phyloP scores from a whole-genome alignment of 2,329 filamentous ascomycete species.

The Stagonosporopsis cucurbitacearum region DNA sequence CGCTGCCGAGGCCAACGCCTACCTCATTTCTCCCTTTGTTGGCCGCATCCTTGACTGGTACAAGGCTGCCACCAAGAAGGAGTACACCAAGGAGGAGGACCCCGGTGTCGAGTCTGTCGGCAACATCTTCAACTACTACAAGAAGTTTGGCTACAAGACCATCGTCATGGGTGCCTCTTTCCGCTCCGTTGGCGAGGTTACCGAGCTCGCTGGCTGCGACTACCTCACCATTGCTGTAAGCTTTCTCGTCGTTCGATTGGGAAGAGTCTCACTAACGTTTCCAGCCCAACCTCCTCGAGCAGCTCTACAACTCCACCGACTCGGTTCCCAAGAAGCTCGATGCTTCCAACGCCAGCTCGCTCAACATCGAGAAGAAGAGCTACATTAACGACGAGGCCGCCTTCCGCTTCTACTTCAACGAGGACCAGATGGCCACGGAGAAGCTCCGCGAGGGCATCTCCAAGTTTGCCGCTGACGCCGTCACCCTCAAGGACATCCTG shows the following conservation, averaged over 20 bases:
- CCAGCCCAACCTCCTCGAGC: slow-evolving; percentile 89
- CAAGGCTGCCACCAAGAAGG: slow-evolving; percentile 95
- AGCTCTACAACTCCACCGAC: slow-evolving; percentile 84
- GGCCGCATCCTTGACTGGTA: slow-evolving; percentile 99
- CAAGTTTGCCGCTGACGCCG: slow-evolving; percentile 96
- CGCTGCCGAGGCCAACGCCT: slow-evolving; percentile 91
- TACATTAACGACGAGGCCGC: slow-evolving; percentile 88
- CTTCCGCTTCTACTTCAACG: slow-evolving; percentile 99
- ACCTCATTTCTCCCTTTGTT: slow-evolving; percentile 99
- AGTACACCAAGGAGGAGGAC: slow-evolving; percentile 88
- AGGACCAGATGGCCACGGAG: slow-evolving; percentile 99
- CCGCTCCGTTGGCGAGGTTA: slow-evolving; percentile 95
- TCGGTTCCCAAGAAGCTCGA: slow-evolving; percentile 93
- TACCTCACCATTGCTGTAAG: slow-evolving; percentile 96
- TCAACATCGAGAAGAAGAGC: slow-evolving; percentile 84
- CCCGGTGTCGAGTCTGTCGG: slow-evolving; percentile 95
- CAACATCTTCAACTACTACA: slow-evolving; percentile 99
- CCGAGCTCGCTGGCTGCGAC: slow-evolving; percentile 96
- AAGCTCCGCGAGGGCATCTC: slow-evolving; percentile 99
- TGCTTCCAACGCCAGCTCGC: slow-evolving; percentile 66
- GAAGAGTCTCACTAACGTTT: slow-evolving; percentile 17
- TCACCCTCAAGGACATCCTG: slow-evolving; percentile 91
- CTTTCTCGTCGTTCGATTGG: slow-evolving; percentile 23
- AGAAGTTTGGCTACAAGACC: slow-evolving; percentile 99
- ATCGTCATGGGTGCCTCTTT: slow-evolving; percentile 99